A percentile compares a stretch with the other conserved stretches of the same genome.
These are phyloP conservation scores for Lycium ferocissimum DNA, from an alignment of 257 asterid species.

Conservation along the genomic window DNA sequence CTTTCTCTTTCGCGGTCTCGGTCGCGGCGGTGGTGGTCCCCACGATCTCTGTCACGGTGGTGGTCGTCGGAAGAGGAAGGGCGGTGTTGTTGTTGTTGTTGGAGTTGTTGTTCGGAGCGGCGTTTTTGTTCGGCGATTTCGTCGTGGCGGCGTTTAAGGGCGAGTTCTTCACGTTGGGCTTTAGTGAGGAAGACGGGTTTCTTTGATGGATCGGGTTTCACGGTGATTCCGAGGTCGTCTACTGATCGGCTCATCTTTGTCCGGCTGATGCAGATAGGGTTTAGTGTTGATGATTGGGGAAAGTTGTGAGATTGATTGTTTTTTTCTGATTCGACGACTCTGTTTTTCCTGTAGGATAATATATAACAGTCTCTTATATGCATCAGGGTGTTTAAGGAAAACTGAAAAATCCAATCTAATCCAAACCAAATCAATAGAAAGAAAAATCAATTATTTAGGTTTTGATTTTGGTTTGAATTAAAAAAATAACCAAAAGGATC, in stretches of 20 bases:
- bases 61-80: conserved; percentile 47
- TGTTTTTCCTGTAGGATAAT: not conserved
- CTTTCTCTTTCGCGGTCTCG: conserved; percentile 27
- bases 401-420: too few relatives aligned
- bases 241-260: conserved; percentile 42
- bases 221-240: conserved; percentile 37
- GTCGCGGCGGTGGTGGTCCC: conserved; percentile 18
- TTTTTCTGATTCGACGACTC: too few relatives aligned
- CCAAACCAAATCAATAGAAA: too few relatives aligned
- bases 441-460: too few relatives aligned
- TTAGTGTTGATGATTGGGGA: too few relatives aligned
- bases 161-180: conserved; percentile 44
- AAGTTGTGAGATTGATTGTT: too few relatives aligned
- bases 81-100: conserved; percentile 35
- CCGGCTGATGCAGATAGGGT: conserved; percentile 22
- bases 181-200: conserved; percentile 76
- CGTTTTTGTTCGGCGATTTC: conserved; percentile 62
- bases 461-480: too few relatives aligned
- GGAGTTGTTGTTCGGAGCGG: conserved; percentile 35
- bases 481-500: too few relatives aligned
- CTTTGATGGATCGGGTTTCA: conserved; percentile 43
- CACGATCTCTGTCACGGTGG: conserved; percentile 43
- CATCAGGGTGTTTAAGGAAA: too few relatives aligned
- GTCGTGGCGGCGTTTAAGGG: conserved; percentile 70
- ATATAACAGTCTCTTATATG: too few relatives aligned